Evolutionary conservation across 1,284 basidiomycete genomes (phyloP), one percentile per base, ranked within the genome.

Genomic region (Irpex rosettiformis): DNA sequence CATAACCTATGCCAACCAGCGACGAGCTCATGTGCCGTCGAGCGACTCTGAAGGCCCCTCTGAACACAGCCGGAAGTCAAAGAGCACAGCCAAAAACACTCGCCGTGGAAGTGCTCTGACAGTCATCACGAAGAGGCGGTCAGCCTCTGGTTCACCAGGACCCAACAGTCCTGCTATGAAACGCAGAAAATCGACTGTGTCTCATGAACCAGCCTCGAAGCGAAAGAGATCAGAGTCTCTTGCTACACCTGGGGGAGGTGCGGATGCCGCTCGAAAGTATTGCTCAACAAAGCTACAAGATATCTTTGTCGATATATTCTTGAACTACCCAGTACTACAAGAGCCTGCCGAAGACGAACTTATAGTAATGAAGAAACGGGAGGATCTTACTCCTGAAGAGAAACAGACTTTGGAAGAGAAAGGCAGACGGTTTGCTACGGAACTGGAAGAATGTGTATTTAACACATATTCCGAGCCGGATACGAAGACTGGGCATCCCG

Each of bases 391-490:
- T 10, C 81, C 83, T n/a, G 85, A 85, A 56, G 83, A 88, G 67
- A 84, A 79, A 67, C 75, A 77, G 42, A 70, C 69, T 30, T 62
- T 88, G 56, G 73, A 83, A 62, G 73, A 78, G 40, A 77, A 75
- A 43, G 85, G 86, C 24, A 81, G 80, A 58, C 70, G 72, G 48
- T 93, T 87, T 73, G 80, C 88, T 60, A 70, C 74, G 54, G 83
- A 87, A 57, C 79, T 93, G 61, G 91, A 93, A 72, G 76, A 79
- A 64, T 86, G 81, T 67, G 71, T 91, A 47, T 91, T 83, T 69
- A 86, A 89, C 53, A 79, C 81, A 52, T 90, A 90, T 67, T 77
- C 82, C 61, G 90, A 93, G 69, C 83, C 81, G 30, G 93, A 94
- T 74, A n/a, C 52, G 43, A 91, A 89, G 73, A 73, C 77, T 64